Conservation (phyloP, 441 rosid genomes). For the Metrosideros polymorpha region DNA sequence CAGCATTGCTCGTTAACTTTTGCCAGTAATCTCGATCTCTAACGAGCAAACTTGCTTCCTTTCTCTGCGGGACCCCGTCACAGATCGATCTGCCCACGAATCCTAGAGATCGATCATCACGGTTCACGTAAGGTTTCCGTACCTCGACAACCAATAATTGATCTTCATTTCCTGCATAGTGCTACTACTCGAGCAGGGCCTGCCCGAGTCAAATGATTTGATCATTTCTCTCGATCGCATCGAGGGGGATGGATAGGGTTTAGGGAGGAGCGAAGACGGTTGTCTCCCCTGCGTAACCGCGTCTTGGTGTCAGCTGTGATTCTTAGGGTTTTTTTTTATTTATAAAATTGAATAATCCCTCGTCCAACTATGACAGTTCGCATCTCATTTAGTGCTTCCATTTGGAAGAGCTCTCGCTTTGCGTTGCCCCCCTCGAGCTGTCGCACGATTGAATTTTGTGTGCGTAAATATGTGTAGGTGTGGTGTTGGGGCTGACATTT, state of each 20-base stretch:
- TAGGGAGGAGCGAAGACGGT: neutral
- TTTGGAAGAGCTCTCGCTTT: neutral
- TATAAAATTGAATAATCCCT: neutral
- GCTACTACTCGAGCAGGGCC: neutral
- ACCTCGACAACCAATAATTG: neutral
- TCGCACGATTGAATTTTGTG: too few species aligned
- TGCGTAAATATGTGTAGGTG: neutral
- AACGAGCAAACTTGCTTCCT: neutral
- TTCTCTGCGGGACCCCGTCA: neutral
- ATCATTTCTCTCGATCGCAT: neutral
- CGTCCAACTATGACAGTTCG: neutral
- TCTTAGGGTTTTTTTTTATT: neutral
- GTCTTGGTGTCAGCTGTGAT: neutral
- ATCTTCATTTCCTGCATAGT: neutral
- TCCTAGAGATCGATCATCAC: neutral
- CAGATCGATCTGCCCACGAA: neutral
- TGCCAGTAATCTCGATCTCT: neutral
- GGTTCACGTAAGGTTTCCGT: neutral
- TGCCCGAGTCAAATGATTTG: neutral
- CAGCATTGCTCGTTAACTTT: neutral
- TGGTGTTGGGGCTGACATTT: neutral
- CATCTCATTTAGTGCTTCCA: neutral
- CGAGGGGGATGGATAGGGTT: neutral
- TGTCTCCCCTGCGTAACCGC: neutral
- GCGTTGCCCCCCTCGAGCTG: neutral